Evolutionary conservation across 192 early-diverging fungal genomes (phyloP), one percentile per base, ranked within the genome.

Genomic region (Spinellus fusiger): DNA sequence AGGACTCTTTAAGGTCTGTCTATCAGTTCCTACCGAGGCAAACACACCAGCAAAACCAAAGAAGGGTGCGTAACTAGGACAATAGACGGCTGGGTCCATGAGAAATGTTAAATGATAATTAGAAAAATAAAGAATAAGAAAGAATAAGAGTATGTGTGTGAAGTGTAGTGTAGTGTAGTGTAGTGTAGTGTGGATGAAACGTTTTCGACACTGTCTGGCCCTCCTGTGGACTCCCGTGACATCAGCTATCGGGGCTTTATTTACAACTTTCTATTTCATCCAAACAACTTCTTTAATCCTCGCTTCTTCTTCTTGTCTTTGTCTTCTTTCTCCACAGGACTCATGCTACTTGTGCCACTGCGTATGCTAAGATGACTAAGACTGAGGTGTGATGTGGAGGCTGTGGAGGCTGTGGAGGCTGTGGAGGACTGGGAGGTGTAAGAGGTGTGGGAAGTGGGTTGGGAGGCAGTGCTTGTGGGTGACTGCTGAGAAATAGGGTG

Each of bases 61-160:
- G 84, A 98, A 92, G 40, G 96, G 91, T 59, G 96, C 83, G 76
- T 91, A 98, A 44, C 85, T 87, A 44, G 96, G 96, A 83, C 96
- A 64, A 48, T 49, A 68, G 33, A 51, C 31, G 20, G 47, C 58
- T 23, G 48, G 12, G 46, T 60, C 59, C 40, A 44, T 44, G 13
- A 44, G 15, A 44, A 44, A 18, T n/a, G n/a, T 44, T 44, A 12
- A 12, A 44, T n/a, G 18, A 44, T 12, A 44, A 44, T n/a, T 3
- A 44, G 40, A 44, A 44, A 44, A 44, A 18, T 44, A 18, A 44
- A 12, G 40, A 2, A 10, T n/a, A 18, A 13, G 13, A 44, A 18
- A 2, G 13, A 6, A 44, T 18, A n/a, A n/a, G 40, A 18, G 15
- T n/a, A n/a, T n/a, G n/a, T n/a, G n/a, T n/a, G n/a, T n/a, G n/a